A percentile compares a stretch with the other conserved stretches of the same genome.
phyloP scores from a whole-genome alignment of 208 protist species.

The Trypanosoma brucei region DNA sequence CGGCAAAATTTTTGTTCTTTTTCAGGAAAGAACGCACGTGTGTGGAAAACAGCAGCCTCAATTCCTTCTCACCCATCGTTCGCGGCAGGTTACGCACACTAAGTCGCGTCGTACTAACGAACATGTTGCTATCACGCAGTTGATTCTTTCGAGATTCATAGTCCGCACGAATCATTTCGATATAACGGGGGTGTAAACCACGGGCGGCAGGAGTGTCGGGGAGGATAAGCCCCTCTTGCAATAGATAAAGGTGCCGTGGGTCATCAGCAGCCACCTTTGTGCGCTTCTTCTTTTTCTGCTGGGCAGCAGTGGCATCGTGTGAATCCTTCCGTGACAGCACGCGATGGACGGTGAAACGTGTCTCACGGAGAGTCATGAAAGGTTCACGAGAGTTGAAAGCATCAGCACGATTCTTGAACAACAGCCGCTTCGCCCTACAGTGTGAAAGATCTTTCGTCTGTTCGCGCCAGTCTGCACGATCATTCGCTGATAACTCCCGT shows the following conservation, averaged over 20 bases:
- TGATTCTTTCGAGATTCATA: slow-evolving; percentile 81
- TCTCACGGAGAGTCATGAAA: slow-evolving; percentile 80
- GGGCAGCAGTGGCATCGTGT: slow-evolving; percentile 62
- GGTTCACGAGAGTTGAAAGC: slow-evolving; percentile 65
- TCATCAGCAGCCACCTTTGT: slow-evolving; percentile 88
- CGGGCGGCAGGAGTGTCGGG: slow-evolving; percentile 70
- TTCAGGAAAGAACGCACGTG: slow-evolving; percentile 71
- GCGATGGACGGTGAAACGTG: slow-evolving; percentile 77
- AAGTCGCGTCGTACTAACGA: slow-evolving; percentile 87
- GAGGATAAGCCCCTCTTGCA: slow-evolving; percentile 84
- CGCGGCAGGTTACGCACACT: slow-evolving; percentile 89
- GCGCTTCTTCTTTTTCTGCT: slow-evolving; percentile 87
- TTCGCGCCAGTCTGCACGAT: slow-evolving; percentile 56
- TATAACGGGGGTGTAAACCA: slow-evolving; percentile 69
- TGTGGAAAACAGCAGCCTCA: slow-evolving; percentile 77
- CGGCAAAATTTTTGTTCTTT: slow-evolving; percentile 57
- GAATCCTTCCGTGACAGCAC: slow-evolving; percentile 79
- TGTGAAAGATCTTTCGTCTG: slow-evolving; percentile 76
- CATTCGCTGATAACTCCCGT: slow-evolving; percentile 66
- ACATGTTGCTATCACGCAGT: slow-evolving; percentile 88
- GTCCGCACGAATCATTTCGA: slow-evolving; percentile 85
- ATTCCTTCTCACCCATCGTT: slow-evolving; percentile 82
- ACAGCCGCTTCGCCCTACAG: slow-evolving; percentile 72
- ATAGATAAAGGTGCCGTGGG: slow-evolving; percentile 82
- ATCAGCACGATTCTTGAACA: slow-evolving; percentile 74